phyloP scores from a whole-genome alignment of 83 land plant genomes.

The Diphasiastrum complanatum region DNA sequence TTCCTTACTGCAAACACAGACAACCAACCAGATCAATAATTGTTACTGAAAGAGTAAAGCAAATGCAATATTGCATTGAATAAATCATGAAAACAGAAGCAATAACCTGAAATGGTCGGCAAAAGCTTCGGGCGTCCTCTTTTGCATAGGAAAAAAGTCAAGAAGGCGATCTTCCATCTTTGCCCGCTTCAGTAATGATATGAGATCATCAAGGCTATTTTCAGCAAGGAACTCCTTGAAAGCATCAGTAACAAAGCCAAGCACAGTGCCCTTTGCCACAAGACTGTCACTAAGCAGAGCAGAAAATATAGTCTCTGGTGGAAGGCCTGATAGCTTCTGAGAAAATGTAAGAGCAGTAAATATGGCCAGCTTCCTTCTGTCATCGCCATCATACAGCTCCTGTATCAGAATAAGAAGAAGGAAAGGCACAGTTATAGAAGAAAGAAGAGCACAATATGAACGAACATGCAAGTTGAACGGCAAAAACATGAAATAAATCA shows the following conservation, averaged over 20 bases:
- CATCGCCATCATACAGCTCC: slow-evolving; percentile 87
- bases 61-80: no score
- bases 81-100: no score
- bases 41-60: no score
- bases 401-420: slow-evolving; percentile 2
- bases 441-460: no score
- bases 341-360: slow-evolving; percentile 92
- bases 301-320: slow-evolving; percentile 92
- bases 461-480: no score
- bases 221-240: slow-evolving; percentile 88
- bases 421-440: no score
- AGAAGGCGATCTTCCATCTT: slow-evolving; percentile 94
- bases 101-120: slow-evolving; percentile 92
- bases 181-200: slow-evolving; percentile 79
- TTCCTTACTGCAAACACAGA: slow-evolving; percentile 55
- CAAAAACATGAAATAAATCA: background rate
- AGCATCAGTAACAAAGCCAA: slow-evolving; percentile 74
- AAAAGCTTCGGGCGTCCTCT: slow-evolving; percentile 70
- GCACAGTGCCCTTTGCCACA: slow-evolving; percentile 86
- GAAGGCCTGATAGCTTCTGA: slow-evolving; percentile 92
- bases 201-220: slow-evolving; percentile 85
- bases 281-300: slow-evolving; percentile 89
- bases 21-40: background rate
- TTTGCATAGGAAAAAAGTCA: slow-evolving; percentile 77
- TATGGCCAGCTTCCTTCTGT: slow-evolving; percentile 84